Percentiles rank a stretch among this genome's conserved stretches.
Conservation (phyloP, 2,329 filamentous ascomycete species). For the Fusarium paranaense region DNA sequence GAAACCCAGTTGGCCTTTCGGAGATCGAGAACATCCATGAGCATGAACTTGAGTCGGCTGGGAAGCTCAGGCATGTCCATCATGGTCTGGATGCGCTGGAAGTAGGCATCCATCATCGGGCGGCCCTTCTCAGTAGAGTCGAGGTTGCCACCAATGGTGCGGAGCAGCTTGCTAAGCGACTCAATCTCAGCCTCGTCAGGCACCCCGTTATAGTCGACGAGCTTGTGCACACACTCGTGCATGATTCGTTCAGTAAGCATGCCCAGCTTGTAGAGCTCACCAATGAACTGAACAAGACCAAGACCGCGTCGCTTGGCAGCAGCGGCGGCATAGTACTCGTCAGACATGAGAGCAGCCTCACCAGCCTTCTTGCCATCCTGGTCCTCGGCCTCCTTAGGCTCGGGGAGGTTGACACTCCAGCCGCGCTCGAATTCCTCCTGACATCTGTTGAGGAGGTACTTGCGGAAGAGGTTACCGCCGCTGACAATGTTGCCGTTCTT, state of each 20-base stretch:
- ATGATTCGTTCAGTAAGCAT: conserved; percentile 99
- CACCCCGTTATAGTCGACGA: conserved; percentile 92
- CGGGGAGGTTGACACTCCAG: conserved; percentile 90
- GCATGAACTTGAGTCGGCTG: conserved; percentile 94
- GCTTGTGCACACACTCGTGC: conserved; percentile 98
- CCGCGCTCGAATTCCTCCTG: conserved; percentile 99
- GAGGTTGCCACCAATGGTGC: conserved; percentile 90
- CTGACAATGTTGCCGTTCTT: conserved; percentile 89
- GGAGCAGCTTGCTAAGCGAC: conserved; percentile 91
- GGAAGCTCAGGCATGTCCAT: conserved; percentile 82
- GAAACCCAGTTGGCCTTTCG: conserved; percentile 82
- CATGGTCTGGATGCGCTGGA: conserved; percentile 86
- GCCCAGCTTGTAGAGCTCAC: conserved; percentile 97
- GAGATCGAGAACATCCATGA: conserved; percentile 92
- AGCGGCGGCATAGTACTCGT: conserved; percentile 95
- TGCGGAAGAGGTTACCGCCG: conserved; percentile 95
- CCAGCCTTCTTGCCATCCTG: conserved; percentile 64
- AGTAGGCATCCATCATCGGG: conserved; percentile 93
- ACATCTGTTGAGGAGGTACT: conserved; percentile 97
- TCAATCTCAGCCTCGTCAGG: conserved; percentile 98
- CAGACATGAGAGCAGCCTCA: conserved; percentile 87
- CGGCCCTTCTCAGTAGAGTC: conserved; percentile 85
- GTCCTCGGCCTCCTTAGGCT: conserved; percentile 72
- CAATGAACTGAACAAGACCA: conserved; percentile 98
- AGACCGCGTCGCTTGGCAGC: conserved; percentile 97